phyloP scores from a whole-genome alignment of 768 basidiomycete genomes.

The Lentinus brumalis region DNA sequence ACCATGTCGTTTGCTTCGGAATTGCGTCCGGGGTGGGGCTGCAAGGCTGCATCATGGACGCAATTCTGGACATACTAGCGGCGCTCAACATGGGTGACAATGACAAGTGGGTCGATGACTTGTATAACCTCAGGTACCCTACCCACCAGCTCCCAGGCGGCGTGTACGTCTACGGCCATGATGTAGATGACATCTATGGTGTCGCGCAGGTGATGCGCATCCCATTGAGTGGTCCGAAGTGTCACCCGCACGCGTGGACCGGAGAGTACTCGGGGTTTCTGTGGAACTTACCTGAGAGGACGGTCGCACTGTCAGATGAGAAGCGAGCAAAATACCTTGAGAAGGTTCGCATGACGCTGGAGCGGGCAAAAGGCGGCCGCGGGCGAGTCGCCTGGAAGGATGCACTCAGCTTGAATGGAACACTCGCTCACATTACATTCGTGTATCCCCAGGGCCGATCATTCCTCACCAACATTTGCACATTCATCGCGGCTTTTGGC shows the following conservation, averaged over 20 bases:
- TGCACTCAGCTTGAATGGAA: slow-evolving; percentile 30
- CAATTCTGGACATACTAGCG: neutral
- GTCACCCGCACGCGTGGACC: slow-evolving; percentile 22
- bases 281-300: slow-evolving; percentile 29
- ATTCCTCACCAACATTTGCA: slow-evolving; percentile 28
- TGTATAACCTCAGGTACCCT: neutral
- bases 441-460: slow-evolving; percentile 31
- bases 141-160: neutral
- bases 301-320: slow-evolving; percentile 33
- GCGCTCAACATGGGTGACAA: neutral
- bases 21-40: neutral
- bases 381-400: slow-evolving; percentile 18
- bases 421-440: slow-evolving; percentile 36
- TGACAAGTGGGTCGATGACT: slow-evolving; percentile 15
- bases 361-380: neutral
- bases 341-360: slow-evolving; percentile 20
- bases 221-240: slow-evolving; percentile 26
- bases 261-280: slow-evolving; percentile 33
- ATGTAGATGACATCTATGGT: neutral
- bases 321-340: slow-evolving; percentile 31
- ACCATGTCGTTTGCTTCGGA: slow-evolving; percentile 3
- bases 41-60: slow-evolving; percentile 5
- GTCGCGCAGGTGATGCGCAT: slow-evolving; percentile 21
- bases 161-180: neutral
- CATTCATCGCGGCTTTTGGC: slow-evolving; percentile 29